phyloP scores from a whole-genome alignment of 257 asterid species.

The Solanum ossicruentum region DNA sequence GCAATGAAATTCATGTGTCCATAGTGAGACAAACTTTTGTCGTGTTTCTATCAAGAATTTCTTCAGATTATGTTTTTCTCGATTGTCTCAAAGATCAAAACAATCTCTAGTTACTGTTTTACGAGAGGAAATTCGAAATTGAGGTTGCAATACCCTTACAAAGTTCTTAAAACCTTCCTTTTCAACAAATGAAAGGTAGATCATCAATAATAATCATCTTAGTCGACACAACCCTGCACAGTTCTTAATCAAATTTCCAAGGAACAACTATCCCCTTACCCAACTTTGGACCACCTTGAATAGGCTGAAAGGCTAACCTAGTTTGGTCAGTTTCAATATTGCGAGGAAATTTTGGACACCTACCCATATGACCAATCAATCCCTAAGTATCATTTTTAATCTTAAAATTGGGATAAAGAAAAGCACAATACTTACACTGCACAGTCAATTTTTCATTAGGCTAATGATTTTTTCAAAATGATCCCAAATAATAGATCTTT shows the following conservation, averaged over 20 bases:
- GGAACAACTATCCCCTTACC: not conserved
- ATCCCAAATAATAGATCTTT: not conserved
- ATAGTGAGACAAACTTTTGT: not conserved
- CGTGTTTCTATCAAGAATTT: not conserved
- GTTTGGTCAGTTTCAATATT: not conserved
- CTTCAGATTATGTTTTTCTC: not conserved
- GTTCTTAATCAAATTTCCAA: not conserved
- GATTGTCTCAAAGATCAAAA: not conserved
- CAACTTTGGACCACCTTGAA: not conserved
- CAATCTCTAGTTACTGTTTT: not conserved
- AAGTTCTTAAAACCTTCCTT: not conserved
- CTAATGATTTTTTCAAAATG: not conserved
- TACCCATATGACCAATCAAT: not conserved
- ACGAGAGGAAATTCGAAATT: not conserved
- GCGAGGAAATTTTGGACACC: not conserved
- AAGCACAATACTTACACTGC: too few relatives aligned
- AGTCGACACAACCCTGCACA: not conserved
- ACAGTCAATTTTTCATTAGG: not conserved
- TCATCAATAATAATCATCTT: not conserved
- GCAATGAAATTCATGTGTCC: not conserved
- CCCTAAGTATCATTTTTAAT: not conserved
- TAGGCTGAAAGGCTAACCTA: not conserved
- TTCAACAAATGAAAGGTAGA: not conserved
- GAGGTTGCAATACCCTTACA: not conserved
- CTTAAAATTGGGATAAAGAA: too few relatives aligned